Percentiles rank a stretch among this genome's conserved stretches.
Conservation (phyloP, 108 stramenopile genomes). For the Skeletonema marinoi region DNA sequence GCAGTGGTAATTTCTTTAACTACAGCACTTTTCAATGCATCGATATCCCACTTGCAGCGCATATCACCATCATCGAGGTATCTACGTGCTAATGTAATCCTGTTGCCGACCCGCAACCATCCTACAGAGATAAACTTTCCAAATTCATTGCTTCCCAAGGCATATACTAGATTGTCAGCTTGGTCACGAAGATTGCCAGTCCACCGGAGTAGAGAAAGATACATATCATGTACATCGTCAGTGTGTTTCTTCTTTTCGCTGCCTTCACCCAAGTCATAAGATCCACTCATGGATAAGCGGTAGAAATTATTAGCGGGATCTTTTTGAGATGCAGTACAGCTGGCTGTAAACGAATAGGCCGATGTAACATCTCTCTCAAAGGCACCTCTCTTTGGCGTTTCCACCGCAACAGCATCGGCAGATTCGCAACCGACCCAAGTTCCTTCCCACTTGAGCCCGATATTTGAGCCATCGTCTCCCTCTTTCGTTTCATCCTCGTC, state of each 20-base stretch:
- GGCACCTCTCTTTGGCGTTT: slow-evolving; percentile 56
- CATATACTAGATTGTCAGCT: slow-evolving; percentile 52
- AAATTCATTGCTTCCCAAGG: slow-evolving; percentile 56
- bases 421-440: slow-evolving; percentile 55
- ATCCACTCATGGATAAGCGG: slow-evolving; percentile 35
- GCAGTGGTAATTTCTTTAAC: slow-evolving; percentile 42
- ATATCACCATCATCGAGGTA: slow-evolving; percentile 57
- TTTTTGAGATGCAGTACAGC: slow-evolving; percentile 24
- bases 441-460: slow-evolving; percentile 52
- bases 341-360: slow-evolving; percentile 50
- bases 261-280: slow-evolving; percentile 55
- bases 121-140: slow-evolving; percentile 63
- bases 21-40: slow-evolving; percentile 46
- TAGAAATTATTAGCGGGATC: slow-evolving; percentile 17
- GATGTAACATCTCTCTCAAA: slow-evolving; percentile 53
- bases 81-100: slow-evolving; percentile 63
- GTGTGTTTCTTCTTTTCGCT: slow-evolving; percentile 28
- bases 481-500: slow-evolving; percentile 18
- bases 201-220: slow-evolving; percentile 54
- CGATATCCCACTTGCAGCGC: slow-evolving; percentile 57
- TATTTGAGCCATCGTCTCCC: not conserved
- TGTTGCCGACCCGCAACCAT: slow-evolving; percentile 64
- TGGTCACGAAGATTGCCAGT: slow-evolving; percentile 57
- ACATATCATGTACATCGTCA: slow-evolving; percentile 56
- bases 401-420: slow-evolving; percentile 53